A percentile compares a stretch with the other conserved stretches of the same genome.
These are phyloP conservation scores for Clavariopsis aquatica DNA, from an alignment of 495 filamentous ascomycete species.

Conservation along the genomic window DNA sequence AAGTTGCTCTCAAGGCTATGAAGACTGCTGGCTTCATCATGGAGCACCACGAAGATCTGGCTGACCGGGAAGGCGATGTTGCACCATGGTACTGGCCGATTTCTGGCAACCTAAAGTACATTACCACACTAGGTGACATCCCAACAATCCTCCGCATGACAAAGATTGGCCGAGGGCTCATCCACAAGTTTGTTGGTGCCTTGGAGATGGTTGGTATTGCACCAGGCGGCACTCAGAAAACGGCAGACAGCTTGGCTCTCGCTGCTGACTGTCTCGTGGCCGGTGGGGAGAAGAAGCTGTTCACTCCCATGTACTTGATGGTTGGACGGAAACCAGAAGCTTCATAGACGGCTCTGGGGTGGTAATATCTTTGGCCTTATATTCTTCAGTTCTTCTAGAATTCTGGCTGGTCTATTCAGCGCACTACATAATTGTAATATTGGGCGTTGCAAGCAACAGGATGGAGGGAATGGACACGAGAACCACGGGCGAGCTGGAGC, in stretches of 20 bases:
- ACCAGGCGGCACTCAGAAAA: slow-evolving; percentile 89
- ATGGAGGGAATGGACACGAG: slow-evolving; percentile 1
- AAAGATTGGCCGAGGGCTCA: slow-evolving; percentile 70
- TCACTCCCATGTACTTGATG: slow-evolving; percentile 99
- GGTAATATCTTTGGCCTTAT: slow-evolving; percentile 8
- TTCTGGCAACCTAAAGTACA: slow-evolving; percentile 77
- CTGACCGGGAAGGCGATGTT: slow-evolving; percentile 67
- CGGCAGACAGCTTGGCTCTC: slow-evolving; percentile 80
- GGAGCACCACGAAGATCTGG: slow-evolving; percentile 85
- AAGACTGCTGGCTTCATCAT: slow-evolving; percentile 87
- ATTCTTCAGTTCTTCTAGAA: background rate
- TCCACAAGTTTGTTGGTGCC: slow-evolving; percentile 77
- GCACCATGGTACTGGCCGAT: slow-evolving; percentile 97
- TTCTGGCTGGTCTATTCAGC: background rate
- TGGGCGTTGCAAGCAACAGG: slow-evolving; percentile 9
- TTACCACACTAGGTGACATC: slow-evolving; percentile 76
- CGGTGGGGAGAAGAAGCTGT: slow-evolving; percentile 87
- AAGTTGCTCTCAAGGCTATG: slow-evolving; percentile 81
- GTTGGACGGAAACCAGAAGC: slow-evolving; percentile 77
- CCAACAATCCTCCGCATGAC: slow-evolving; percentile 90
- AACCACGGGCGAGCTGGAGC: background rate
- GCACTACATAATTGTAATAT: slow-evolving; percentile 9
- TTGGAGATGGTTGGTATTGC: slow-evolving; percentile 75
- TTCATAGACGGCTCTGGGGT: slow-evolving; percentile 2
- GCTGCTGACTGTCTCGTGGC: slow-evolving; percentile 88